Conservation (phyloP, 805 yeast species). For the Pichia rugopelliculosa region DNA sequence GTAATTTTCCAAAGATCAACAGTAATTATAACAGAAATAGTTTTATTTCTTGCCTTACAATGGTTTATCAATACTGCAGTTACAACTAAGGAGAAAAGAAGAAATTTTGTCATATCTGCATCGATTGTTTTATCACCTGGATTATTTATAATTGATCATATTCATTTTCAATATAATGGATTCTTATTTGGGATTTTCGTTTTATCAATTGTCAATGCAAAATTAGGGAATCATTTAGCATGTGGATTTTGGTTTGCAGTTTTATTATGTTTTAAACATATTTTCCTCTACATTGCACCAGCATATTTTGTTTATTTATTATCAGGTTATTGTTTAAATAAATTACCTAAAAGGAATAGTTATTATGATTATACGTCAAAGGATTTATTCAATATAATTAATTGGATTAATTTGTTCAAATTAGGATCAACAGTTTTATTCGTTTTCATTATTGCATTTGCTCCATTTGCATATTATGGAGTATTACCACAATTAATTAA, state of each 20-base stretch:
- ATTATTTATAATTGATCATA: constrained; percentile 82
- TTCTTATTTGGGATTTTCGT: constrained; percentile 82
- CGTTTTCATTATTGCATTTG: constrained; percentile 64
- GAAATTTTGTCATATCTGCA: constrained; percentile 69
- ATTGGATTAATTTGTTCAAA: constrained; percentile 53
- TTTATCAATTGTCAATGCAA: constrained; percentile 65
- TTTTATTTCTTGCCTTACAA: constrained; percentile 64
- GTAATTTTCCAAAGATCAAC: constrained; percentile 74
- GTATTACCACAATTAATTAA: constrained; percentile 57
- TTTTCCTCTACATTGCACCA: constrained; percentile 88
- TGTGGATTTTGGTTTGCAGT: constrained; percentile 67
- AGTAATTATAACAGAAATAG: constrained; percentile 69
- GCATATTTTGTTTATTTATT: constrained; percentile 79
- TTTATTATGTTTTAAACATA: constrained; percentile 88
- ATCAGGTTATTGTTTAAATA: constrained; percentile 61
- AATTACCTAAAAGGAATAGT: constrained; percentile 11
- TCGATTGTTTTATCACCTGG: constrained; percentile 87
- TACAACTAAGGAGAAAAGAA: constrained; percentile 30
- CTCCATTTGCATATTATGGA: constrained; percentile 60
- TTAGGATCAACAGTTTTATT: constrained; percentile 56
- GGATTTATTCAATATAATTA: constrained; percentile 22
- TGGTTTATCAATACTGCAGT: constrained; percentile 51
- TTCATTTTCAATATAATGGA: constrained; percentile 96
- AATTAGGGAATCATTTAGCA: constrained; percentile 44
- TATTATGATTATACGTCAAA: constrained; percentile 21